Conservation (phyloP, 2,329 filamentous ascomycete species). For the Aspergillus alliaceus region DNA sequence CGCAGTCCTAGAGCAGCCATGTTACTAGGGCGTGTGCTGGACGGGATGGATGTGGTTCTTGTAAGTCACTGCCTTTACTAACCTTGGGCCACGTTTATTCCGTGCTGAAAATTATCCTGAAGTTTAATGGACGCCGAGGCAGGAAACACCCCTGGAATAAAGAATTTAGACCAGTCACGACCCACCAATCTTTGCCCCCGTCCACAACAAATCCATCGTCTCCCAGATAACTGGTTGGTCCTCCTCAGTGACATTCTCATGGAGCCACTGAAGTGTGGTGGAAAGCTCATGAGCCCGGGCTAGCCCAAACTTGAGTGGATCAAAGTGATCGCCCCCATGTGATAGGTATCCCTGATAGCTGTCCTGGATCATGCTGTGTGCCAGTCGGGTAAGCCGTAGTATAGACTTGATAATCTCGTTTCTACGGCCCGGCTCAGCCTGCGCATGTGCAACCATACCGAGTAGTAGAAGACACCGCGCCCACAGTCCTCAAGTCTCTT, state of each 20-base stretch:
- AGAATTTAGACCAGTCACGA: conserved; percentile 43
- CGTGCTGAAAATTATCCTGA: conserved; percentile 45
- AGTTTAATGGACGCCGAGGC: conserved; percentile 28
- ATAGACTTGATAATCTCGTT: conserved; percentile 49
- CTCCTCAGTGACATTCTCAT: conserved; percentile 34
- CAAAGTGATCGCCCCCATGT: conserved; percentile 45
- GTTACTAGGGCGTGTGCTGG: background rate
- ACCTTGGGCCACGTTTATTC: conserved; percentile 50
- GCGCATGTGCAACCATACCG: conserved; percentile 49
- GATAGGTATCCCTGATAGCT: conserved; percentile 53
- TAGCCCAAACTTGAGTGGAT: conserved; percentile 38
- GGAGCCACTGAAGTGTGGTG: conserved; percentile 50
- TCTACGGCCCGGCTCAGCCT: conserved; percentile 44
- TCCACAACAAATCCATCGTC: conserved; percentile 47
- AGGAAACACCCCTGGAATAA: conserved; percentile 35
- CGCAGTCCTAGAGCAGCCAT: conserved; percentile 32
- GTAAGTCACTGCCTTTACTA: background rate
- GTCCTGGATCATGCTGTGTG: conserved; percentile 56
- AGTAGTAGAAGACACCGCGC: conserved; percentile 53
- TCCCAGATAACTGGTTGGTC: conserved; percentile 33
- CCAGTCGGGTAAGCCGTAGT: conserved; percentile 51
- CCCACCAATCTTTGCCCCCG: conserved; percentile 24
- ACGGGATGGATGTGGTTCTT: background rate
- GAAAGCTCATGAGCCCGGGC: conserved; percentile 47
- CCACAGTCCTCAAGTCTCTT: conserved; percentile 53